A percentile compares a stretch with the other conserved stretches of the same genome.
phyloP scores from a whole-genome alignment of 139 green algal genomes.

The Diplosphaera chodatii region DNA sequence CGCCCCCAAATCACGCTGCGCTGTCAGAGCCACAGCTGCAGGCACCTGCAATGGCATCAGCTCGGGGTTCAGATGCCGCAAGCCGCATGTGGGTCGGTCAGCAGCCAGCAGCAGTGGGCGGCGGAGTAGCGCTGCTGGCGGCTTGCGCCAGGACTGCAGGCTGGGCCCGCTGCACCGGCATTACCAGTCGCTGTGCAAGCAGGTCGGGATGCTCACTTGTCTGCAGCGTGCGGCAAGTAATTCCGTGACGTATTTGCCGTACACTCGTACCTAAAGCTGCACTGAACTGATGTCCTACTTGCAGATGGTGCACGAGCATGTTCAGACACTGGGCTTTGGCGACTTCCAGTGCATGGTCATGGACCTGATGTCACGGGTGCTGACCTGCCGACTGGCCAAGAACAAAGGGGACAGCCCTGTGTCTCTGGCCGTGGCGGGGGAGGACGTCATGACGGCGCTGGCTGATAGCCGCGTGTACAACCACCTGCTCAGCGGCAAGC shows the following conservation, averaged over 20 bases:
- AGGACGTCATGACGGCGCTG: not conserved
- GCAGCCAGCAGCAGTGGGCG: too few species aligned
- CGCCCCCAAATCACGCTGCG: too few species aligned
- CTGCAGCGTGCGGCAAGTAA: too few species aligned
- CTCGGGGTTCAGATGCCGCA: not conserved
- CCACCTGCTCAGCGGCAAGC: not conserved
- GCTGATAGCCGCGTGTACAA: not conserved
- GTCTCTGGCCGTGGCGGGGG: not conserved
- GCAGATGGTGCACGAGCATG: not conserved
- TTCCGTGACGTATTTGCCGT: too few species aligned
- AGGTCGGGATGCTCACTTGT: too few species aligned
- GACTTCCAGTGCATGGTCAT: not conserved
- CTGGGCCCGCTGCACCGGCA: not conserved
- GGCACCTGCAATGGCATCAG: too few species aligned
- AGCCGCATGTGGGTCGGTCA: not conserved
- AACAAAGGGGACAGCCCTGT: not conserved
- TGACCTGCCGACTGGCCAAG: not conserved
- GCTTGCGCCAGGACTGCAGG: not conserved
- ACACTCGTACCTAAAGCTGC: too few species aligned
- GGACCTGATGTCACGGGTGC: not conserved
- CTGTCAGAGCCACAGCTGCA: too few species aligned
- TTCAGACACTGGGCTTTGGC: not conserved
- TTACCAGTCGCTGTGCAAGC: not conserved
- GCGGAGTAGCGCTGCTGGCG: not conserved
- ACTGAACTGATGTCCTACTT: too few species aligned